Percentiles rank a stretch among this genome's conserved stretches.
Evolutionary conservation across 2,329 filamentous ascomycete genomes (phyloP).

Genomic region (Dactylellina haptotyla): DNA sequence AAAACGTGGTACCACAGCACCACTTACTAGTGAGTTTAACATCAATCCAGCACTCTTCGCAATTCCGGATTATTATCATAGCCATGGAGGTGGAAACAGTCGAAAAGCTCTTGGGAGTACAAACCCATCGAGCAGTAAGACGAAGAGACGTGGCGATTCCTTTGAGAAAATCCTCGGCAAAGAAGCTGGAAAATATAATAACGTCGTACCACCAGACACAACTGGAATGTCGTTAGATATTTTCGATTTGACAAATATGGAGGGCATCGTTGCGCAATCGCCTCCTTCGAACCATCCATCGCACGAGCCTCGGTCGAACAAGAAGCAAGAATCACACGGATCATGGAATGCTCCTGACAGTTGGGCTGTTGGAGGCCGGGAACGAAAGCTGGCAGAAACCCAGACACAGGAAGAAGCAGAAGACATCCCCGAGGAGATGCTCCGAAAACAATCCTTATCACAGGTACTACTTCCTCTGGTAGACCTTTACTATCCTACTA

Average conservation of each 20-base stretch:
- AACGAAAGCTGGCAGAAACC: conserved; percentile 63
- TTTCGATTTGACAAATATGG: conserved; percentile 77
- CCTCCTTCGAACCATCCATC: conserved; percentile 77
- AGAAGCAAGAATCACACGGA: conserved; percentile 26
- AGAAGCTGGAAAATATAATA: conserved; percentile 40
- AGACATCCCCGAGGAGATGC: conserved; percentile 53
- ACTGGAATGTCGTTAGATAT: conserved; percentile 59
- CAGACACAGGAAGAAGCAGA: conserved; percentile 50
- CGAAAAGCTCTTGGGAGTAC: conserved; percentile 47
- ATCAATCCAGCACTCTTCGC: conserved; percentile 51
- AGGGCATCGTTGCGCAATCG: conserved; percentile 80
- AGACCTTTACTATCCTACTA: background rate
- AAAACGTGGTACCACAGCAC: conserved; percentile 47
- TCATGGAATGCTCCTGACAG: conserved; percentile 95
- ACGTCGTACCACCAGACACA: conserved; percentile 78
- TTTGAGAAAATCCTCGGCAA: conserved; percentile 39
- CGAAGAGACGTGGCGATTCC: conserved; percentile 48
- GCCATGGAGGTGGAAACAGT: conserved; percentile 45
- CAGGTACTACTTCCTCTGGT: conserved; percentile 51
- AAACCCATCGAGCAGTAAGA: conserved; percentile 34
- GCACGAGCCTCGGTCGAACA: conserved; percentile 56
- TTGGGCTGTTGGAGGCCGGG: conserved; percentile 89
- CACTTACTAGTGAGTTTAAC: conserved; percentile 52
- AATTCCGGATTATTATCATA: conserved; percentile 46
- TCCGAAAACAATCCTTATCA: conserved; percentile 54